Evolutionary conservation across 768 basidiomycete species (phyloP).

Genomic region (Inosperma sp.): DNA sequence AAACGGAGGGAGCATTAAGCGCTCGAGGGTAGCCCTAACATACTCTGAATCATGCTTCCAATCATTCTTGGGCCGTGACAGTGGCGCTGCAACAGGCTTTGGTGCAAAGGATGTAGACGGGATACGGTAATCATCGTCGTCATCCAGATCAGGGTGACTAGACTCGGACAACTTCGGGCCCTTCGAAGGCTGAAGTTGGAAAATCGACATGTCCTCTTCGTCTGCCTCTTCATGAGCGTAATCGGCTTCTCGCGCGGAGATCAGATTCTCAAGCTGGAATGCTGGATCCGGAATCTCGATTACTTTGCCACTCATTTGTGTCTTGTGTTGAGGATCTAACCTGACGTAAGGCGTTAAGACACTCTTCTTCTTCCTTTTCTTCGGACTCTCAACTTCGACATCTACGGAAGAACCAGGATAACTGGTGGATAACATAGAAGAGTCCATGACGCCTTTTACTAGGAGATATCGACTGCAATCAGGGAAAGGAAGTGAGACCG

Average conservation of each 20-base stretch:
- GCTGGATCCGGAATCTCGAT: slow-evolving; percentile 57
- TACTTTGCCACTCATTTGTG: slow-evolving; percentile 32
- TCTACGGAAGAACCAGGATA: slow-evolving; percentile 1
- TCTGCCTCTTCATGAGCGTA: slow-evolving; percentile 43
- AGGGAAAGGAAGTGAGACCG: not conserved
- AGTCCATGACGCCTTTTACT: slow-evolving; percentile 35
- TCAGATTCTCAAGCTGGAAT: slow-evolving; percentile 47
- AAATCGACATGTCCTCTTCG: slow-evolving; percentile 45
- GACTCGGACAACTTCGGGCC: slow-evolving; percentile 13
- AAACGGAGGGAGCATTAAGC: slow-evolving; percentile 56
- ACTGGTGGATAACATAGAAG: not conserved
- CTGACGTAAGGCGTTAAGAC: slow-evolving; percentile 37
- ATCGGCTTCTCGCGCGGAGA: slow-evolving; percentile 38
- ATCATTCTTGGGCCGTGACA: slow-evolving; percentile 34
- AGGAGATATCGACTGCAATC: slow-evolving; percentile 60
- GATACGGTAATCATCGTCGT: slow-evolving; percentile 30
- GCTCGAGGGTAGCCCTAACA: slow-evolving; percentile 39
- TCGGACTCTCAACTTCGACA: slow-evolving; percentile 6
- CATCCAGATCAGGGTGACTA: slow-evolving; percentile 25
- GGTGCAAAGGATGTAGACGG: slow-evolving; percentile 14
- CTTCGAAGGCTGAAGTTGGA: slow-evolving; percentile 28
- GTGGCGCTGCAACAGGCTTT: slow-evolving; percentile 20
- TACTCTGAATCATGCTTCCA: slow-evolving; percentile 54
- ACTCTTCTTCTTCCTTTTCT: slow-evolving; percentile 15
- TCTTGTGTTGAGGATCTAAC: slow-evolving; percentile 46